Evolutionary conservation across 2,329 filamentous ascomycete genomes (phyloP).

Genomic region (Hypocreales sp.): DNA sequence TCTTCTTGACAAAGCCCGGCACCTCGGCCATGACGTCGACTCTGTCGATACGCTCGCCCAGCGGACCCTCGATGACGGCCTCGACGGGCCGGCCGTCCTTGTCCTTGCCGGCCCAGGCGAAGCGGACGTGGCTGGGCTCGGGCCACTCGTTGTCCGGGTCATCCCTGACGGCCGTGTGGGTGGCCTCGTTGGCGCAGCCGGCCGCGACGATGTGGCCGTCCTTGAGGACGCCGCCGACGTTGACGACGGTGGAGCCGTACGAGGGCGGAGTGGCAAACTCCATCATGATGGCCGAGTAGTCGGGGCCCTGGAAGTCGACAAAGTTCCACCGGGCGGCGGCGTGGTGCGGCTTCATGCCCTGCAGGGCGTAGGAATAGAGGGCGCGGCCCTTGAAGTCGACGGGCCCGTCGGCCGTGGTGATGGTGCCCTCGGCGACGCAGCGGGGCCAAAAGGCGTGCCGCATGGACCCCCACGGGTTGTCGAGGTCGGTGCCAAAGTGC

Average conservation of each 20-base stretch:
- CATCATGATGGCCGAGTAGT: slow-evolving; percentile 83
- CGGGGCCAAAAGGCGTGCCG: slow-evolving; percentile 90
- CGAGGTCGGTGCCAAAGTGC: slow-evolving; percentile 72
- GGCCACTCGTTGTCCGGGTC: slow-evolving; percentile 80
- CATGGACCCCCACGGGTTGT: slow-evolving; percentile 84
- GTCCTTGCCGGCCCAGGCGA: slow-evolving; percentile 62
- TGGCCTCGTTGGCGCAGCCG: slow-evolving; percentile 46
- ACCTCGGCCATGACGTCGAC: slow-evolving; percentile 96
- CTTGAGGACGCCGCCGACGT: slow-evolving; percentile 67
- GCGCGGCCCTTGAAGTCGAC: slow-evolving; percentile 70
- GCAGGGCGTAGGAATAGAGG: slow-evolving; percentile 70
- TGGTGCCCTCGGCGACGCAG: slow-evolving; percentile 65
- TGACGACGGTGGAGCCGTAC: slow-evolving; percentile 74
- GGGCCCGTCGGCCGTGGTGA: slow-evolving; percentile 67
- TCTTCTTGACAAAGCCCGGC: slow-evolving; percentile 86
- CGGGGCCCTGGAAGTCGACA: slow-evolving; percentile 75
- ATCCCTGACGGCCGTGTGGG: slow-evolving; percentile 52
- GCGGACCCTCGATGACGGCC: slow-evolving; percentile 50
- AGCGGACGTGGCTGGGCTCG: slow-evolving; percentile 62
- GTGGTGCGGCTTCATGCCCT: slow-evolving; percentile 99
- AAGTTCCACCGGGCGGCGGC: slow-evolving; percentile 90
- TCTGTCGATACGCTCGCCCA: slow-evolving; percentile 55
- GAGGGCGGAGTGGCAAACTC: slow-evolving; percentile 88
- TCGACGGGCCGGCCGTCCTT: slow-evolving; percentile 61
- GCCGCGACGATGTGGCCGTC: slow-evolving; percentile 68